Evolutionary conservation across 2,329 filamentous ascomycete genomes (phyloP), one percentile per base, ranked within the genome.

Genomic region (Hymenotorrendiella dingleyae): DNA sequence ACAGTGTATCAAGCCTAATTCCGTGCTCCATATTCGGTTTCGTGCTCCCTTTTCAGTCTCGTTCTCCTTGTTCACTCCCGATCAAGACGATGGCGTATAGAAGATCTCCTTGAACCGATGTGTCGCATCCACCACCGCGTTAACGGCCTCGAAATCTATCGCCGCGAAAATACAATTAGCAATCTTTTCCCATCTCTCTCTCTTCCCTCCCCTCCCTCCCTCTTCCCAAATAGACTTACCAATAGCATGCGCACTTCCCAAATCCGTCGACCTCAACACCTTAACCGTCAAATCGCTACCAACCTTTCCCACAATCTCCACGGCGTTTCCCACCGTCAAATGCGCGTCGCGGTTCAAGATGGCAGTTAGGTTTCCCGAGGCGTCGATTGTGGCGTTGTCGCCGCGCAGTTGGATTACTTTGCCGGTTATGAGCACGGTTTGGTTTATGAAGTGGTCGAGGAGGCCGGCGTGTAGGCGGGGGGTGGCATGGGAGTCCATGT

Each of bases 41-140:
- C 10, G 32, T 34, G 9, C 10, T 39, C 21, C 23, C 17, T 16
- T 44, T 32, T 16, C 16, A 10, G 19, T 35, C 10, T 19, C 12
- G 16, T 35, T 5, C 16, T 22, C 32, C 16, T 19, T 7, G 17
- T 22, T 11, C 32, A 20, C 17, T 4, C 10, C 17, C 17, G 9
- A 16, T 36, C 21, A 19, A n/a, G 16, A 37, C n/a, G 22, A 37
- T 21, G 14, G 21, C 21, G 35, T 20, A 37, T 86, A 89, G 62
- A 96, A 96, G 39, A 97, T 83, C 48, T 80, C 71, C 59, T 84
- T 86, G 61, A 88, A 79, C 37, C 81, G 76, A 66, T 96, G 90
- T 24, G 88, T 93, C 26, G 80, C 82, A 45, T 96, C 86, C 12
- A 95, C 90, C 3, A 96, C 84, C 0, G 83, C 78, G 44, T 86